phyloP scores from a whole-genome alignment of 257 asterid genomes.

The Cordia subcordata region DNA sequence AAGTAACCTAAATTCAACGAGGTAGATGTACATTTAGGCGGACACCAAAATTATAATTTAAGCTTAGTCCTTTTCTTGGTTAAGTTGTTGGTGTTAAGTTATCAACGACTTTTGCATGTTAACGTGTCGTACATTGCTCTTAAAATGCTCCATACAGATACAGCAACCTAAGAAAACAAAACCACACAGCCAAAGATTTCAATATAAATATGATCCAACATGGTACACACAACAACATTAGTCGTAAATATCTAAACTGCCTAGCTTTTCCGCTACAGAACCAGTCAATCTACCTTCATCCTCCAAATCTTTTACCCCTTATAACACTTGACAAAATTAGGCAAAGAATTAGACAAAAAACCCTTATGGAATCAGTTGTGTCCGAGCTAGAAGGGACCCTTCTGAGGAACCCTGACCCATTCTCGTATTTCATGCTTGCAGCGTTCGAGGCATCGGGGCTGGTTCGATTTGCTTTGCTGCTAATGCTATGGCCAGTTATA shows the following conservation, averaged over 20 bases:
- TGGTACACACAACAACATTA: slow-evolving; percentile 18
- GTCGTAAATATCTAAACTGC: slow-evolving; percentile 51
- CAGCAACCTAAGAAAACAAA: slow-evolving; percentile 31
- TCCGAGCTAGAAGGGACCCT: slow-evolving; percentile 76
- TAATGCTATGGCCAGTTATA: slow-evolving; percentile 56
- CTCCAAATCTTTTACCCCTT: slow-evolving; percentile 26
- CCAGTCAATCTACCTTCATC: slow-evolving; percentile 72
- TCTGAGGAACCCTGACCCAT: slow-evolving; percentile 47
- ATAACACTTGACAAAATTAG: neutral
- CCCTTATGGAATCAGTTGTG: slow-evolving; percentile 45
- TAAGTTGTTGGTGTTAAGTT: slow-evolving; percentile 55
- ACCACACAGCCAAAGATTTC: slow-evolving; percentile 13
- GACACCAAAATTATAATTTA: slow-evolving; percentile 9
- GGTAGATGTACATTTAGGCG: slow-evolving; percentile 18
- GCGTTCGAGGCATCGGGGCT: slow-evolving; percentile 89
- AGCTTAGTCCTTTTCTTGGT: neutral
- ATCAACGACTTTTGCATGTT: slow-evolving; percentile 36
- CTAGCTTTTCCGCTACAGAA: slow-evolving; percentile 22
- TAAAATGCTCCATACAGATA: slow-evolving; percentile 17
- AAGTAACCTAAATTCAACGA: slow-evolving; percentile 33
- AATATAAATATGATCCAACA: slow-evolving; percentile 14
- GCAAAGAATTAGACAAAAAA: neutral
- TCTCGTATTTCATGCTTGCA: slow-evolving; percentile 78
- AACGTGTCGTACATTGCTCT: slow-evolving; percentile 39
- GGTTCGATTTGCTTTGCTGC: slow-evolving; percentile 50